Evolutionary conservation across 345 rosid genomes (phyloP), one percentile per base, ranked within the genome.

Genomic region (Citrus glauca): DNA sequence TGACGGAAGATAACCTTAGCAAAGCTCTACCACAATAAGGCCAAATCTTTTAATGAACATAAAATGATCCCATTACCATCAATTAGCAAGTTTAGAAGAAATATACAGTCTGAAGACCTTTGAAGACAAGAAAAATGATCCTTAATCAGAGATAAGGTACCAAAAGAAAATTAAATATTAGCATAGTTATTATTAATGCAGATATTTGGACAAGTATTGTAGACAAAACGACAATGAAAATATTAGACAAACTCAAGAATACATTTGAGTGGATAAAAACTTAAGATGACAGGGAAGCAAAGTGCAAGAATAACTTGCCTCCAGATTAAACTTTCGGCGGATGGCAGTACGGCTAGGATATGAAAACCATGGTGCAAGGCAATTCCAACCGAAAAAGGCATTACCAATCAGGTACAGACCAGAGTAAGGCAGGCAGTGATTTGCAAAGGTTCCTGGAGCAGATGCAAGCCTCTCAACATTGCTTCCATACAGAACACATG

Each of bases 301-400:
- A 38, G 77, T 32, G 33, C 4, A 63, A 63, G 57, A 78, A 71
- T 27, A 56, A 79, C 88, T 84, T 85, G 82, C 99, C 98, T 93
- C 98, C n/a, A 95, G 88, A 86, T 95, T 95, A 75, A 92, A 95
- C 86, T 86, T 90, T 37, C 88, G 81, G 19, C 99, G 96, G 38
- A 92, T 89, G 16, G 94, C 92, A 2, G 93, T 83, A 60, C 99
- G 99, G 81, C 79, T 88, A 33, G 88, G 85, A 73, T 84, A 88
- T 25, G 99, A 93, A 84, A 88, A 91, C 87, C 91, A 92, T n/a
- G 99, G 99, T 45, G 98, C 99, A 59, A 95, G 86, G 64, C 89
- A 91, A 79, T 93, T 95, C 89, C 91, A 81, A 16, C 98, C 92
- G 67, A 86, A 90, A 69, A 90, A 55, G 53, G 86, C 78, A 13